These are phyloP conservation scores for Zygotorulaspora danielsina DNA, from an alignment of 805 yeast species.

Conservation along the genomic window DNA sequence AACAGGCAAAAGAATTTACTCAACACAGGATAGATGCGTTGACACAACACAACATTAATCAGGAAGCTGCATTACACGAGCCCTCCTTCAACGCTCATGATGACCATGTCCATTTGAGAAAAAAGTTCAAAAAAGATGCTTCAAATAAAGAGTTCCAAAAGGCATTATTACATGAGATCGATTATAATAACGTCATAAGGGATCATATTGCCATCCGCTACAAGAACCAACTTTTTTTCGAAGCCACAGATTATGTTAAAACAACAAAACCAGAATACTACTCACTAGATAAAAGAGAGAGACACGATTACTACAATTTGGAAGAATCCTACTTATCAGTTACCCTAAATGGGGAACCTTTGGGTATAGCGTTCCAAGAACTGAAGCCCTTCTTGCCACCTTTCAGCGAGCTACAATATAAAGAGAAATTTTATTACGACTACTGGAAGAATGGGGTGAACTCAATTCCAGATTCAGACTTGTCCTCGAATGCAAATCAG, in stretches of 20 bases:
- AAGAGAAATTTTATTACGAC: conserved; percentile 36
- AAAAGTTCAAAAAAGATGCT: conserved; percentile 11
- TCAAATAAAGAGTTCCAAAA: conserved; percentile 29
- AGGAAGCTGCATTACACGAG: conserved; percentile 3
- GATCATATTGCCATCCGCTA: conserved; percentile 87
- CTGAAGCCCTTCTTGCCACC: conserved; percentile 79
- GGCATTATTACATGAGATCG: conserved; percentile 30
- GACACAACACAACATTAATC: conserved; percentile 6
- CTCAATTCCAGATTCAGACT: neutral
- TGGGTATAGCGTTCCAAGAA: conserved; percentile 63
- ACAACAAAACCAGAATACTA: conserved; percentile 37
- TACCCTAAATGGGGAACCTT: conserved; percentile 68
- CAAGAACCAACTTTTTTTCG: conserved; percentile 72
- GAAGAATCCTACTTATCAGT: conserved; percentile 57
- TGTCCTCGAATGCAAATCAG: conserved; percentile 12
- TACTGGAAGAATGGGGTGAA: conserved; percentile 31
- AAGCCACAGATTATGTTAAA: conserved; percentile 60
- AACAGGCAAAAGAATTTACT: conserved; percentile 40
- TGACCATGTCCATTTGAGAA: conserved; percentile 10
- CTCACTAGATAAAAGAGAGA: conserved; percentile 27
- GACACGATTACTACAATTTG: conserved; percentile 39
- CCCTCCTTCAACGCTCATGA: conserved; percentile 11
- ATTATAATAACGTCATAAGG: conserved; percentile 49
- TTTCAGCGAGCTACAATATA: conserved; percentile 49
- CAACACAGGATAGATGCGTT: conserved; percentile 30